Conservation (phyloP, 257 asterid species). For the Coffea eugenioides region DNA sequence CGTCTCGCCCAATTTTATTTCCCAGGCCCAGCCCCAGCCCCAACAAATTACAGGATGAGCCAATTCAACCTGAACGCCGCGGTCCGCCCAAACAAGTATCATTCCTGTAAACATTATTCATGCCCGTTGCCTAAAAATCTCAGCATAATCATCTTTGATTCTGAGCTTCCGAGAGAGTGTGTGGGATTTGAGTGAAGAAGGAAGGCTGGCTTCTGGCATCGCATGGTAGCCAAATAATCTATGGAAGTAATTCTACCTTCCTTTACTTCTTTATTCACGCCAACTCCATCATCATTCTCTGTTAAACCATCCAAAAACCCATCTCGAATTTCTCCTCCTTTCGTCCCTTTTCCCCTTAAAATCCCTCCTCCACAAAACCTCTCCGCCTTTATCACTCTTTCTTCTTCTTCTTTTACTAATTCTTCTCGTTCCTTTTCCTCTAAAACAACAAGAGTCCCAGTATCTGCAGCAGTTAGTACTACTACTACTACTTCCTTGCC, state of each 20-base stretch:
- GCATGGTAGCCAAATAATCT: not conserved
- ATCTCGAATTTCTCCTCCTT: conserved; percentile 19
- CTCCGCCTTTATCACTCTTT: not conserved
- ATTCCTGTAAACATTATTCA: too few species aligned
- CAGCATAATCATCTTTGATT: too few species aligned
- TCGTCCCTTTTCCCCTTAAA: conserved; percentile 22
- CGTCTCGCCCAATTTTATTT: too few species aligned
- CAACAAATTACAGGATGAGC: too few species aligned
- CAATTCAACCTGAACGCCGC: too few species aligned
- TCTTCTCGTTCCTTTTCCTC: conserved; percentile 22
- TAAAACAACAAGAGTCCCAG: conserved; percentile 9
- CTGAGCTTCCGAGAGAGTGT: too few species aligned
- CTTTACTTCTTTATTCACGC: conserved; percentile 31
- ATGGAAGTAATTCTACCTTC: conserved; percentile 23
- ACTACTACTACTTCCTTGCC: conserved; percentile 11
- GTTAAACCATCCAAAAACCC: conserved; percentile 32
- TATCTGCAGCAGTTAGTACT: conserved; percentile 4
- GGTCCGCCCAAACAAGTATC: too few species aligned
- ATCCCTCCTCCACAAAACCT: conserved; percentile 8
- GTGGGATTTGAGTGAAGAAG: too few species aligned
- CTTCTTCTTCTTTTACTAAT: conserved; percentile 15
- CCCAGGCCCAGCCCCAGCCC: too few species aligned
- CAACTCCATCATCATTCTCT: conserved; percentile 19
- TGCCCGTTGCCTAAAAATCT: too few species aligned
- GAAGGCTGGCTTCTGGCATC: too few species aligned